A percentile compares a stretch with the other conserved stretches of the same genome.
phyloP scores from a whole-genome alignment of 78 protist genomes.

The Dictyostelium purpureum region DNA sequence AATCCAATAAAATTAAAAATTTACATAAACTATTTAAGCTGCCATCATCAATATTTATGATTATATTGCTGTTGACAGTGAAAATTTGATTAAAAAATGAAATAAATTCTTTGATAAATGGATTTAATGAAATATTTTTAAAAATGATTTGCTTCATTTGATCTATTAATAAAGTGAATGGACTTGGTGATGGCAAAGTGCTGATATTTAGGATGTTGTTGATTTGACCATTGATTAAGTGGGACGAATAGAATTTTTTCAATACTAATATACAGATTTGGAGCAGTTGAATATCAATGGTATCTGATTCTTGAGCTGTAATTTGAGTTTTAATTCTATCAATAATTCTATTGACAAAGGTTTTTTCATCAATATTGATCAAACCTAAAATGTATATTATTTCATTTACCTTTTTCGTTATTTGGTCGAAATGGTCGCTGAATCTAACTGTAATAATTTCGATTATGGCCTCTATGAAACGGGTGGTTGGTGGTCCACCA shows the following conservation, averaged over 20 bases:
- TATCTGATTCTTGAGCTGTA: not conserved
- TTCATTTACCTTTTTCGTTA: not conserved
- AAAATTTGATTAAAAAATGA: not conserved
- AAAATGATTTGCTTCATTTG: not conserved
- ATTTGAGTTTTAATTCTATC: slow-evolving; percentile 3
- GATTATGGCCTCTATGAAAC: slow-evolving; percentile 48
- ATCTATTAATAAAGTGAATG: not conserved
- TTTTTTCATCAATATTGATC: not conserved
- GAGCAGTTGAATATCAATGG: not conserved
- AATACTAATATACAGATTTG: not conserved
- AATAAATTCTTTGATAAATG: not conserved
- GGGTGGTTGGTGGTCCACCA: not conserved
- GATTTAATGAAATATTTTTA: not conserved
- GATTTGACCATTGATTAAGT: not conserved
- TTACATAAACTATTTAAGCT: not conserved
- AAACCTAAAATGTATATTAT: not conserved
- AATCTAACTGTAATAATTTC: slow-evolving; percentile 4
- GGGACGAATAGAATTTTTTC: not conserved
- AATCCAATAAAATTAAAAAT: slow-evolving; percentile 5
- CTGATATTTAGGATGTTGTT: not conserved
- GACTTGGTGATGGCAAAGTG: not conserved
- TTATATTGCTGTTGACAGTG: not conserved
- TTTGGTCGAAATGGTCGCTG: slow-evolving; percentile 3
- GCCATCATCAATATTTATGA: not conserved
- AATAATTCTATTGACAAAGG: not conserved